Conservation (phyloP, 805 yeast genomes). For the Saccharomycopsis capsularis region DNA sequence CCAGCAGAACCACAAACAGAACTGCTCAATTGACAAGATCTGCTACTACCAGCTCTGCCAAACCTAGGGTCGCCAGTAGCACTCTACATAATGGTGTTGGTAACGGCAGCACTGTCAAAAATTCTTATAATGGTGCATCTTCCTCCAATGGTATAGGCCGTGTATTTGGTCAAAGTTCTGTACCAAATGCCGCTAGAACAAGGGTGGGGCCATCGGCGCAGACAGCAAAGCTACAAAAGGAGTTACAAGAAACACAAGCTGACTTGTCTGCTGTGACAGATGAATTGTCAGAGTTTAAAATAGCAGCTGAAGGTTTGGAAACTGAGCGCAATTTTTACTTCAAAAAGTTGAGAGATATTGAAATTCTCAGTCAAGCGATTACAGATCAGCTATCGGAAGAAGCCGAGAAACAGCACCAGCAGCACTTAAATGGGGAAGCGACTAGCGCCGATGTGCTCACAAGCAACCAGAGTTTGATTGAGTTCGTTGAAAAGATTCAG, state of each 20-base stretch:
- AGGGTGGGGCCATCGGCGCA: slow-evolving; percentile 9
- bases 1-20: background rate
- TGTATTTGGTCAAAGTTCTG: background rate
- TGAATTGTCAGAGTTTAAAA: slow-evolving; percentile 51
- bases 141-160: background rate
- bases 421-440: slow-evolving; percentile 16
- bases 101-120: background rate
- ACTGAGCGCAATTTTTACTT: slow-evolving; percentile 88
- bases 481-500: slow-evolving; percentile 56
- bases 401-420: slow-evolving; percentile 31
- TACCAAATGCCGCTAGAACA: background rate
- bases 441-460: slow-evolving; percentile 8
- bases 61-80: background rate
- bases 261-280: slow-evolving; percentile 36
- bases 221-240: slow-evolving; percentile 26
- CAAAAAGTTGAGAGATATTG: slow-evolving; percentile 82
- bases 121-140: background rate
- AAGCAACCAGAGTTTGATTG: slow-evolving; percentile 28
- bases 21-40: background rate
- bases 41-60: background rate
- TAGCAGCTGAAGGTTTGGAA: slow-evolving; percentile 59
- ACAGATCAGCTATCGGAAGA: slow-evolving; percentile 44
- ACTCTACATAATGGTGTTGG: background rate
- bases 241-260: slow-evolving; percentile 39
- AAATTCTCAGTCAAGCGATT: slow-evolving; percentile 63